phyloP scores from a whole-genome alignment of 1,139 yeast genomes.

The Hansenula lynferdii region DNA sequence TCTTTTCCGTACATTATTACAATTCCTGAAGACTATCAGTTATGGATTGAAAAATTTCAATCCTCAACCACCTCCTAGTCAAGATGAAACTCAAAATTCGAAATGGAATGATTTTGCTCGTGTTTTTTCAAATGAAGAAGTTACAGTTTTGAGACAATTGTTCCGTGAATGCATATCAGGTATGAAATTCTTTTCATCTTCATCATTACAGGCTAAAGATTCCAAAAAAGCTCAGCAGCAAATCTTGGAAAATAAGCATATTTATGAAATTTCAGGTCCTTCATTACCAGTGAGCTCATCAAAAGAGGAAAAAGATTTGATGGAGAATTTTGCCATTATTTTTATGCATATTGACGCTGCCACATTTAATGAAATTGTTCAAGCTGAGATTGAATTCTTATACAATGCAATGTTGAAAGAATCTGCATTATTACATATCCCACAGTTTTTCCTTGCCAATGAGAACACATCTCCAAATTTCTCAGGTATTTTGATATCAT shows the following conservation, averaged over 20 bases:
- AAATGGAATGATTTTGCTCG: constrained; percentile 91
- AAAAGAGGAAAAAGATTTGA: constrained; percentile 89
- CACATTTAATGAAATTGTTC: constrained; percentile 89
- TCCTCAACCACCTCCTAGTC: constrained; percentile 72
- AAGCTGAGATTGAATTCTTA: constrained; percentile 71
- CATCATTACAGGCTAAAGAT: constrained; percentile 44
- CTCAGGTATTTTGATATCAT: constrained; percentile 79
- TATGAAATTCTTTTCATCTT: constrained; percentile 63
- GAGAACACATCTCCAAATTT: constrained; percentile 92
- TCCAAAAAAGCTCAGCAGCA: constrained; percentile 20
- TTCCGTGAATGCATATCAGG: constrained; percentile 87
- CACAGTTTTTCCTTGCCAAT: constrained; percentile 90
- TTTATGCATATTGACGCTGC: constrained; percentile 95
- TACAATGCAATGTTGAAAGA: constrained; percentile 79
- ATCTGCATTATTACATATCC: constrained; percentile 84
- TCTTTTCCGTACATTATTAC: constrained; percentile 82
- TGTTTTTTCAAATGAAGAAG: constrained; percentile 77
- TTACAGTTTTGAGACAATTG: constrained; percentile 65
- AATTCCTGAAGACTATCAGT: constrained; percentile 84
- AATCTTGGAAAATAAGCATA: constrained; percentile 25
- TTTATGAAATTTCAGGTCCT: constrained; percentile 73
- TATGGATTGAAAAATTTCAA: constrained; percentile 88
- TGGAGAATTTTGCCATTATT: constrained; percentile 94
- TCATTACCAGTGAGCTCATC: constrained; percentile 81
- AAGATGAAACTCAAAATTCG: constrained; percentile 55